These are phyloP conservation scores for Bimuria novae-zelandiae DNA, from an alignment of 2,329 filamentous ascomycete genomes.

Conservation along the genomic window DNA sequence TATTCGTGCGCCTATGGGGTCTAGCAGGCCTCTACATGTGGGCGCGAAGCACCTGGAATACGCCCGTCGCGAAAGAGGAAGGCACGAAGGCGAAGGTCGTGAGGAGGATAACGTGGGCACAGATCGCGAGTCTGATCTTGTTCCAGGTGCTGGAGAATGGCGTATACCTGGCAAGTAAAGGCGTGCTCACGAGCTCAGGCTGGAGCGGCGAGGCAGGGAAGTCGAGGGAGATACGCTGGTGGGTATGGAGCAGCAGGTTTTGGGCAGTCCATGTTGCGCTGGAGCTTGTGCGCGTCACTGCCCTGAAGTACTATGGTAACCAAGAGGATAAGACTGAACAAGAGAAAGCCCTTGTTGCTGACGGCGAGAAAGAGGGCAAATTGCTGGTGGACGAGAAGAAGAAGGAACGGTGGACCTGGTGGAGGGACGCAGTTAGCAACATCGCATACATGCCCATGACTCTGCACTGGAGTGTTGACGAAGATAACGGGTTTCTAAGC, in stretches of 20 bases:
- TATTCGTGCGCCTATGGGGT: slow-evolving; percentile 77
- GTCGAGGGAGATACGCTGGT: slow-evolving; percentile 62
- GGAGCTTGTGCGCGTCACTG: slow-evolving; percentile 69
- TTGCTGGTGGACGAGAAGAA: slow-evolving; percentile 33
- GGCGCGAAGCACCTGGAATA: slow-evolving; percentile 52
- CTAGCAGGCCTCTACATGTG: slow-evolving; percentile 74
- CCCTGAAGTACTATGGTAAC: slow-evolving; percentile 41
- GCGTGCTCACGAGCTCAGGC: slow-evolving; percentile 60
- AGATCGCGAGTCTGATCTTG: slow-evolving; percentile 68
- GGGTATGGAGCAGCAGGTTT: slow-evolving; percentile 74
- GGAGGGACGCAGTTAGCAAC: slow-evolving; percentile 70
- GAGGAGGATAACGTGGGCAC: slow-evolving; percentile 63
- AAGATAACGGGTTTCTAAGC: slow-evolving; percentile 61
- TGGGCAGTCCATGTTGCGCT: slow-evolving; percentile 80
- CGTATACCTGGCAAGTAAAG: slow-evolving; percentile 75
- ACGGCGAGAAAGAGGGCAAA: slow-evolving; percentile 56
- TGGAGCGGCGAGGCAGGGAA: slow-evolving; percentile 55
- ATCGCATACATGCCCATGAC: slow-evolving; percentile 80
- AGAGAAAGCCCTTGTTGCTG: slow-evolving; percentile 35
- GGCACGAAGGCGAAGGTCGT: slow-evolving; percentile 35
- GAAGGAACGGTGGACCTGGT: slow-evolving; percentile 56
- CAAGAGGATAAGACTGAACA: background rate
- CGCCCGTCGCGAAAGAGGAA: slow-evolving; percentile 29
- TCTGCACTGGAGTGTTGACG: slow-evolving; percentile 77
- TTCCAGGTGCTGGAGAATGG: slow-evolving; percentile 86